These are phyloP conservation scores for Kodamaea lidongshanica DNA, from an alignment of 805 yeast genomes.

Conservation along the genomic window DNA sequence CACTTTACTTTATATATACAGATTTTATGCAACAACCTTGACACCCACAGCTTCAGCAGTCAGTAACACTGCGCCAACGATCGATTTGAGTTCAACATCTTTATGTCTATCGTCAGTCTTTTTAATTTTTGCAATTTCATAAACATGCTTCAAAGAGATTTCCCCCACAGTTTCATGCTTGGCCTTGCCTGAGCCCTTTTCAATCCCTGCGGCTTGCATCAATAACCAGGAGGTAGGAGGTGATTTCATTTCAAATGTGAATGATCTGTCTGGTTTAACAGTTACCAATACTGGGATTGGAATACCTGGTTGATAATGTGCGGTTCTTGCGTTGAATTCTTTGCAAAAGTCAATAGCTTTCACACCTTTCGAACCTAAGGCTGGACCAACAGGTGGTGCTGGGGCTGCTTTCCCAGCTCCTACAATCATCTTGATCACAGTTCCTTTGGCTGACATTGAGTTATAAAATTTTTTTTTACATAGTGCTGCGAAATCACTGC, in stretches of 20 bases:
- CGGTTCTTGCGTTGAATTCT: constrained; percentile 96
- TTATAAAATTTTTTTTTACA: constrained; percentile 2
- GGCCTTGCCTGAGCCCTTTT: constrained; percentile 70
- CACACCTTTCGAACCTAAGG: constrained; percentile 96
- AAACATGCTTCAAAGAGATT: constrained; percentile 76
- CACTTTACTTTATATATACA: constrained; percentile 3
- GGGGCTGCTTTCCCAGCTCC: constrained; percentile 99
- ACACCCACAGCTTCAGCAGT: constrained; percentile 91
- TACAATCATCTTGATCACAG: constrained; percentile 80
- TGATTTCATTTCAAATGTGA: constrained; percentile 76
- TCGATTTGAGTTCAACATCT: constrained; percentile 60
- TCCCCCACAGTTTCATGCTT: constrained; percentile 61
- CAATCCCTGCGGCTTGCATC: constrained; percentile 71
- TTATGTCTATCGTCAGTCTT: constrained; percentile 78
- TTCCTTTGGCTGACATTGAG: constrained; percentile 44
- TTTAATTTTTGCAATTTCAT: constrained; percentile 92
- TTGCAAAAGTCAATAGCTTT: constrained; percentile 98
- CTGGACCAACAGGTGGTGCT: constrained; percentile 98
- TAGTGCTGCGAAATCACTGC: constrained; percentile 1
- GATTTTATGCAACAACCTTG: constrained; percentile 62
- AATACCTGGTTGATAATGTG: constrained; percentile 73
- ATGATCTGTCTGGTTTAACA: constrained; percentile 89
- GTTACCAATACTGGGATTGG: constrained; percentile 85
- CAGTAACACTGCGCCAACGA: constrained; percentile 76
- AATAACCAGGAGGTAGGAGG: constrained; percentile 90